Conservation (phyloP, 2,329 filamentous ascomycete species). For the Alternaria solani region DNA sequence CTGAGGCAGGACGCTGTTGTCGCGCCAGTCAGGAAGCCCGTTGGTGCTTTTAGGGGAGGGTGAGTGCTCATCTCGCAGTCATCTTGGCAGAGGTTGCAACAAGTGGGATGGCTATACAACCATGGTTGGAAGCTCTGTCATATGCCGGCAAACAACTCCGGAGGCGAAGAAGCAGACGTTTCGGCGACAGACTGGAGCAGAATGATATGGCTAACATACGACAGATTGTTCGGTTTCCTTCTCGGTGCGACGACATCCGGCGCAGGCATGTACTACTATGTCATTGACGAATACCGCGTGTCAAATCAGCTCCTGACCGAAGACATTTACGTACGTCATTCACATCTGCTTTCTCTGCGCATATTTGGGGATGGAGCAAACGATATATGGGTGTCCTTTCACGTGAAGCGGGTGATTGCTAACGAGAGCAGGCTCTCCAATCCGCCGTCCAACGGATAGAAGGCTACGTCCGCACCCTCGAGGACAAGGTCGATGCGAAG, state of each 20-base stretch:
- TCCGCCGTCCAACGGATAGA: constrained; percentile 85
- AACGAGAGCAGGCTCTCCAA: constrained; percentile 72
- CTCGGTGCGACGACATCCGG: constrained; percentile 82
- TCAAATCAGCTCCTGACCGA: constrained; percentile 93
- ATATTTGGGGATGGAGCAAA: background rate
- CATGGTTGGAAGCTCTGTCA: background rate
- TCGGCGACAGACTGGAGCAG: background rate
- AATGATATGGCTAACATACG: background rate
- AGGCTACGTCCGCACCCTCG: constrained; percentile 80
- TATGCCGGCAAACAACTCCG: background rate
- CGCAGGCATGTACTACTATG: constrained; percentile 86
- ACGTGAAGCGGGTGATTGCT: constrained; percentile 13
- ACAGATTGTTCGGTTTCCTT: constrained; percentile 89
- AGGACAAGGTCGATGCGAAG: constrained; percentile 74
- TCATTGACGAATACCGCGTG: constrained; percentile 90
- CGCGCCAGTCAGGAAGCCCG: constrained; percentile 67
- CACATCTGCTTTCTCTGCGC: background rate
- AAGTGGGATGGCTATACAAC: background rate
- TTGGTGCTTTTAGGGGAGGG: constrained; percentile 77
- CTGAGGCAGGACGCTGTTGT: constrained; percentile 46
- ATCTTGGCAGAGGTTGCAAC: background rate
- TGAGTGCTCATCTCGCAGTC: constrained; percentile 53
- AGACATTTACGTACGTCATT: constrained; percentile 86
- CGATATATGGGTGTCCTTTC: background rate
- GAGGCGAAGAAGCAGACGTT: background rate